Evolutionary conservation across 2,329 filamentous ascomycete genomes (phyloP).

Genomic region (Nigrograna mackinnonii): DNA sequence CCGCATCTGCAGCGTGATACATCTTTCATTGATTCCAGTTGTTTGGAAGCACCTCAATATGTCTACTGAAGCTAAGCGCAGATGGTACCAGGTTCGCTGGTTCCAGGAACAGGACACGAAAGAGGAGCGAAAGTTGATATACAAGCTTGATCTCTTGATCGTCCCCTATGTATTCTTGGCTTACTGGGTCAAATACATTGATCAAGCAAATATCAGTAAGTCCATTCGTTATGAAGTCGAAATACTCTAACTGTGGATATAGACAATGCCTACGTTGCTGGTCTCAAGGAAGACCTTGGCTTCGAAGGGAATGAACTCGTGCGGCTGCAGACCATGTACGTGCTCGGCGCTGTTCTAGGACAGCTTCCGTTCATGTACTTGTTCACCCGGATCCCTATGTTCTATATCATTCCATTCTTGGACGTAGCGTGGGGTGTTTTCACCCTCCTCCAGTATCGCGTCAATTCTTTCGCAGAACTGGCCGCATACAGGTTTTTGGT

Average conservation of each 20-base stretch:
- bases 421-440: conserved; percentile 61
- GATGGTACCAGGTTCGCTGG: conserved; percentile 4
- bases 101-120: conserved; percentile 48
- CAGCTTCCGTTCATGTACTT: conserved; percentile 58
- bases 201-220: conserved; percentile 59
- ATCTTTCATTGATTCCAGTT: too few species aligned
- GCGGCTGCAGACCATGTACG: conserved; percentile 41
- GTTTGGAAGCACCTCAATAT: too few species aligned
- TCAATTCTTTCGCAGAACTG: conserved; percentile 53
- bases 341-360: conserved; percentile 54
- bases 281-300: conserved; percentile 56
- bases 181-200: conserved; percentile 62
- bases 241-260: not conserved
- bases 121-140: conserved; percentile 55
- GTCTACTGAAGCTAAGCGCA: not conserved
- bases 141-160: conserved; percentile 60
- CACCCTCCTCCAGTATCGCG: conserved; percentile 59
- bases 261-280: conserved; percentile 62
- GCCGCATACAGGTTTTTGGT: conserved; percentile 59
- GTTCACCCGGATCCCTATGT: conserved; percentile 49
- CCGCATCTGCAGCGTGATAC: too few species aligned
- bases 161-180: conserved; percentile 60
- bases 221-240: conserved; percentile 1
- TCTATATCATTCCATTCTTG: conserved; percentile 55
- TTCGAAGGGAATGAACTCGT: conserved; percentile 59